phyloP scores from a whole-genome alignment of 192 early-diverging fungal genomes.

The Paraglomus occultum region DNA sequence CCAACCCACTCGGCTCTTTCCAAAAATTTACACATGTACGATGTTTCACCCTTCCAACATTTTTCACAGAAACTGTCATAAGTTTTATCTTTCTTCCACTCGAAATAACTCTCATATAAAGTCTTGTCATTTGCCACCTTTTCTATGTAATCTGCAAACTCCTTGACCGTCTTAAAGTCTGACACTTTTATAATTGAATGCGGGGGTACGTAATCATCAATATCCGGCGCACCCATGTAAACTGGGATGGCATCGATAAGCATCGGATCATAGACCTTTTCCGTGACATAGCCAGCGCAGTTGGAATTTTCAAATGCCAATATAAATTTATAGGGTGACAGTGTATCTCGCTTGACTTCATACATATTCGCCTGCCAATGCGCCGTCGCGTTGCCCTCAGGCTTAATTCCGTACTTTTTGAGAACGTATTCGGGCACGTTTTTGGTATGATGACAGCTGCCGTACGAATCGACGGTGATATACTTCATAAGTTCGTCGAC shows the following conservation, averaged over 20 bases:
- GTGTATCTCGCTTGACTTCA: conserved; percentile 27
- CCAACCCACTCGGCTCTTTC: too few relatives aligned
- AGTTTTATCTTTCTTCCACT: conserved; percentile 8
- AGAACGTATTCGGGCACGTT: conserved; percentile 22
- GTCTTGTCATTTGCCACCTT: conserved; percentile 1
- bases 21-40: not conserved
- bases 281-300: conserved; percentile 38
- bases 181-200: conserved; percentile 23
- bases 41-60: not conserved
- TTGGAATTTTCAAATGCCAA: conserved; percentile 36
- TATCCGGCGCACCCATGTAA: conserved; percentile 36
- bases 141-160: not conserved
- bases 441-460: conserved; percentile 31
- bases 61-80: conserved; percentile 11
- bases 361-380: not conserved
- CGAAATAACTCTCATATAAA: conserved; percentile 16
- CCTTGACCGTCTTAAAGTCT: conserved; percentile 15
- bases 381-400: not conserved
- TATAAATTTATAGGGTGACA: conserved; percentile 28
- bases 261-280: conserved; percentile 38
- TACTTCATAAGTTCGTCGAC: conserved; percentile 27
- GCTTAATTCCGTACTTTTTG: not conserved
- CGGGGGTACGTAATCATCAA: conserved; percentile 36
- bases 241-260: conserved; percentile 34
- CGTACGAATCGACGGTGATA: conserved; percentile 34